Percentiles rank a stretch among this genome's conserved stretches.
phyloP scores from a whole-genome alignment of 148 eudicot species.

The Persicaria maculosa region DNA sequence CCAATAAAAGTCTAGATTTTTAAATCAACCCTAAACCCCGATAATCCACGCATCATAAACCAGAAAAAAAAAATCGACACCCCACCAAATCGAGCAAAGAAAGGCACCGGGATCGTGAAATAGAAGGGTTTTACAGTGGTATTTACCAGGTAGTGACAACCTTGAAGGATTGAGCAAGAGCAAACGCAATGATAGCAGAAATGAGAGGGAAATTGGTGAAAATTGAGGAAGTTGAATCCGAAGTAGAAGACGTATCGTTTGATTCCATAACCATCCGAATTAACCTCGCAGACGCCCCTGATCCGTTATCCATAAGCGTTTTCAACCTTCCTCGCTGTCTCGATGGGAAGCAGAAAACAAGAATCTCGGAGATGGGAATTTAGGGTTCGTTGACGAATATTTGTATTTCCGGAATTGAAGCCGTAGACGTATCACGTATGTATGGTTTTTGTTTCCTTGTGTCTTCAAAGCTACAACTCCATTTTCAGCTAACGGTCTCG shows the following conservation, averaged over 20 bases:
- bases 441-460: background rate
- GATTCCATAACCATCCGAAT: constrained; percentile 10
- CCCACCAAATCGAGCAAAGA: background rate
- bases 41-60: background rate
- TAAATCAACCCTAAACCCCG: constrained; percentile 1
- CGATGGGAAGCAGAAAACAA: background rate
- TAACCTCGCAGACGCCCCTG: background rate
- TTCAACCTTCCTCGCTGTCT: background rate
- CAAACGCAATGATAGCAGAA: constrained; percentile 55
- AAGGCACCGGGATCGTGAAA: background rate
- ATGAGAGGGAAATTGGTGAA: constrained; percentile 50
- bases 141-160: constrained; percentile 56
- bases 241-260: constrained; percentile 16
- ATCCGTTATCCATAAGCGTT: background rate
- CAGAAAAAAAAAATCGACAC: background rate
- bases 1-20: no score
- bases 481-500: constrained; percentile 8
- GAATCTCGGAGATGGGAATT: background rate
- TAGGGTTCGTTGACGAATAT: constrained; percentile 6
- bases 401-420: background rate
- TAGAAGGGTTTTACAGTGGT: background rate
- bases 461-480: background rate
- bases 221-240: constrained; percentile 24
- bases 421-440: background rate
- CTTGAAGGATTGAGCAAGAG: constrained; percentile 56